phyloP scores from a whole-genome alignment of 179 eudicot species.

The Silene noctiflora region DNA sequence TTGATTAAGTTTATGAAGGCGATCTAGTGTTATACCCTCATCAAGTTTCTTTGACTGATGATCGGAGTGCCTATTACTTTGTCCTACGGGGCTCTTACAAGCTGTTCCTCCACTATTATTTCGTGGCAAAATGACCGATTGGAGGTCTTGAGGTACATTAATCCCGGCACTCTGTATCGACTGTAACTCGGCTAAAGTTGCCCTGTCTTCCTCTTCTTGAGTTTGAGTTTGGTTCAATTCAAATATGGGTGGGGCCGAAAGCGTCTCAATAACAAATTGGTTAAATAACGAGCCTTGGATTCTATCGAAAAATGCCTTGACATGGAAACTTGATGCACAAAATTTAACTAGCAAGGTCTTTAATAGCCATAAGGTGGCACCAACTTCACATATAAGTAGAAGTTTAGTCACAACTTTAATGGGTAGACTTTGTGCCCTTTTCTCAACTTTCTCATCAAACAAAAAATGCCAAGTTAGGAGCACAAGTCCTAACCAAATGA shows the following conservation, averaged over 20 bases:
- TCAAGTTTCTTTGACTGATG: conserved; percentile 35
- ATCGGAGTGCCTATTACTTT: conserved; percentile 38
- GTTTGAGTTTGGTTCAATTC: conserved; percentile 33
- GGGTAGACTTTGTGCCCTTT: conserved; percentile 34
- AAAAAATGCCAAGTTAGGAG: conserved; percentile 60
- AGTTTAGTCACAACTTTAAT: conserved; percentile 45
- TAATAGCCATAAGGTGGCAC: conserved; percentile 54
- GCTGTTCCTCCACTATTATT: conserved; percentile 27
- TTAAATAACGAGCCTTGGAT: conserved; percentile 74
- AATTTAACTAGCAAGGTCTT: conserved; percentile 73
- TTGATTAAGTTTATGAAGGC: conserved; percentile 55
- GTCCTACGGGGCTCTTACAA: conserved; percentile 31
- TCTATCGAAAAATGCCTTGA: conserved; percentile 74
- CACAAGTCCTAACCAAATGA: conserved; percentile 71
- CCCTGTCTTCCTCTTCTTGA: conserved; percentile 53
- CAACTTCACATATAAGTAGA: conserved; percentile 40
- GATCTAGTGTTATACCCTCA: conserved; percentile 53
- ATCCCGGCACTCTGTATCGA: conserved; percentile 58
- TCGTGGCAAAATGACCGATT: conserved; percentile 23
- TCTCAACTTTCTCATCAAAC: conserved; percentile 47
- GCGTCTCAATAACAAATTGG: conserved; percentile 71
- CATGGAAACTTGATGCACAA: conserved; percentile 76
- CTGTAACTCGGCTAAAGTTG: conserved; percentile 42
- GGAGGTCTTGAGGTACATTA: conserved; percentile 48
- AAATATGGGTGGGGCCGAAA: conserved; percentile 60